A percentile compares a stretch with the other conserved stretches of the same genome.
These are phyloP conservation scores for Ophiostoma ulmi DNA, from an alignment of 2,329 filamentous ascomycete species.

Conservation along the genomic window DNA sequence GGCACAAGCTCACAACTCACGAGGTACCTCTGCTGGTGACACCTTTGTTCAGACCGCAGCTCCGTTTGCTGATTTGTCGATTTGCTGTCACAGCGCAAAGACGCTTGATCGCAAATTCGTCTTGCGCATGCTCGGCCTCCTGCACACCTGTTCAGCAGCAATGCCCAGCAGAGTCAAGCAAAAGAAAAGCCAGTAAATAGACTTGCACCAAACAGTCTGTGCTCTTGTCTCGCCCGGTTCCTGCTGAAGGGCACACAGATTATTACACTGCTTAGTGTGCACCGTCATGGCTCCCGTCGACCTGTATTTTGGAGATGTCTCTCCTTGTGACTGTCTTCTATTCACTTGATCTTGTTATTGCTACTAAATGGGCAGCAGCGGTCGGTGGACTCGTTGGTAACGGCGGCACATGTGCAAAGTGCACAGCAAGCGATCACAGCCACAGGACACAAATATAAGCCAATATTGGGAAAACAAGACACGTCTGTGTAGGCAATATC, in stretches of 20 bases:
- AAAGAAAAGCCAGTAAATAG: background rate
- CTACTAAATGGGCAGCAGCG: background rate
- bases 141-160: background rate
- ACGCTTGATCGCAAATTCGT: background rate
- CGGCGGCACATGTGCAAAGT: background rate
- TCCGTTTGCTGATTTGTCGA: background rate
- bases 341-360: background rate
- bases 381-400: background rate
- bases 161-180: background rate
- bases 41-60: background rate
- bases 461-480: conserved; percentile 1
- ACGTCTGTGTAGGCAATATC: conserved; percentile 1
- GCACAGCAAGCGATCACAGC: background rate
- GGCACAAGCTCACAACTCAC: background rate
- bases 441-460: background rate
- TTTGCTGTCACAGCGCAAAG: background rate
- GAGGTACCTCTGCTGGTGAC: background rate
- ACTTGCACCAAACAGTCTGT: background rate
- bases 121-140: background rate
- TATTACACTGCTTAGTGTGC: background rate
- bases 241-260: background rate
- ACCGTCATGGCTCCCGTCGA: background rate
- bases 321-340: background rate
- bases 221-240: background rate
- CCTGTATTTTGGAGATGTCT: conserved; percentile 6